Evolutionary conservation across 2,329 filamentous ascomycete species (phyloP).

Genomic region (Ceratocystis destructans): DNA sequence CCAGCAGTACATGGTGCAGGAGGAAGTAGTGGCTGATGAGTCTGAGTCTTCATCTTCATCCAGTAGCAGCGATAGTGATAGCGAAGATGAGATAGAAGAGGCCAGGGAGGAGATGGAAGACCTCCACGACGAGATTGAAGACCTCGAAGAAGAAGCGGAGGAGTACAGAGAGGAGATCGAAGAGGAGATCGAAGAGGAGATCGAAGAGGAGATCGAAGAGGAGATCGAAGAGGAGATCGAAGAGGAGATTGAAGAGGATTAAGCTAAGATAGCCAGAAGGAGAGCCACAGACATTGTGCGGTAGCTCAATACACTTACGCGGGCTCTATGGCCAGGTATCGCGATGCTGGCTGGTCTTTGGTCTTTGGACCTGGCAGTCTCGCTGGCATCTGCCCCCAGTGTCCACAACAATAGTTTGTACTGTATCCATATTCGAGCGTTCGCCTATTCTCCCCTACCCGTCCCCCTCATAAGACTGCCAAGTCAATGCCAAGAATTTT

Average conservation of each 20-base stretch:
- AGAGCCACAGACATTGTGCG: background rate
- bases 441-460: background rate
- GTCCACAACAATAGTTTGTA: background rate
- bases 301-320: background rate
- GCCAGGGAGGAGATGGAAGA: conserved; percentile 21
- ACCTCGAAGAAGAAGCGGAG: conserved; percentile 35
- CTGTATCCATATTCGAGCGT: background rate
- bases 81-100: conserved; percentile 21
- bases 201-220: conserved; percentile 37
- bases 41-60: background rate
- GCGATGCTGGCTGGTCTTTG: background rate
- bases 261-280: conserved; percentile 23
- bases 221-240: conserved; percentile 25
- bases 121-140: conserved; percentile 29
- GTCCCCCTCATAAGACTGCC: background rate
- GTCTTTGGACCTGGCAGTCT: background rate
- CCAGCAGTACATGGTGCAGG: background rate
- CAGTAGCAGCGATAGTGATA: conserved; percentile 1
- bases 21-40: background rate
- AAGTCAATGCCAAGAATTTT: background rate
- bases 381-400: background rate
- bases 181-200: conserved; percentile 22
- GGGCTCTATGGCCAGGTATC: background rate
- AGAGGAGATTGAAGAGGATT: conserved; percentile 33
- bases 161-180: conserved; percentile 31